A percentile compares a stretch with the other conserved stretches of the same genome.
Conservation (phyloP, 75 land plant genomes). For the Ceratopteris richardii region DNA sequence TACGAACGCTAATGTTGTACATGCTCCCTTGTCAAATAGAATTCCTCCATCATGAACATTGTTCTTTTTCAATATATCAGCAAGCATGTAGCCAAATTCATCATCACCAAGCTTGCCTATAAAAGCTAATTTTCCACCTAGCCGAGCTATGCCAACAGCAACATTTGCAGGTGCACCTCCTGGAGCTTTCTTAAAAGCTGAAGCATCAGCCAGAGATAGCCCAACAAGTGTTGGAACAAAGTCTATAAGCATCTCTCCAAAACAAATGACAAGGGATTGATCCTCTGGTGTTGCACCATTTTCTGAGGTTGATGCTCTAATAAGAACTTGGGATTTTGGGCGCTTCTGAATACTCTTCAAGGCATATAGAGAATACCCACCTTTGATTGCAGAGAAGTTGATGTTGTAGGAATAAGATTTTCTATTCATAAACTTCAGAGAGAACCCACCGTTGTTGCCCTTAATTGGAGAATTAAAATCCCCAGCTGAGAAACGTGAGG, state of each 20-base stretch:
- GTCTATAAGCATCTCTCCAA: constrained; percentile 73
- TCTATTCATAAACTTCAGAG: too few species aligned
- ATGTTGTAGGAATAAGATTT: too few species aligned
- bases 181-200: constrained; percentile 60
- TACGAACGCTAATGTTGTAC: constrained; percentile 92
- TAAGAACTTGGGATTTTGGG: too few species aligned
- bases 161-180: constrained; percentile 91
- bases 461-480: too few species aligned
- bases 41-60: constrained; percentile 64
- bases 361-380: too few species aligned
- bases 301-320: too few species aligned
- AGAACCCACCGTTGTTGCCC: too few species aligned
- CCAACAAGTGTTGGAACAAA: constrained; percentile 58
- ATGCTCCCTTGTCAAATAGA: constrained; percentile 79
- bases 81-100: constrained; percentile 93
- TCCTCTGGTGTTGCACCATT: too few species aligned
- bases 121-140: constrained; percentile 66
- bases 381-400: too few species aligned
- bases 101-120: constrained; percentile 95
- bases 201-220: constrained; percentile 60
- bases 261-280: constrained; percentile 50
- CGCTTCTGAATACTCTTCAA: too few species aligned
- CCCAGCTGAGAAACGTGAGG: too few species aligned
- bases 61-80: constrained; percentile 73
- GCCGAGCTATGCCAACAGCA: constrained; percentile 49